phyloP scores from a whole-genome alignment of 208 protist genomes.

The Crithidia fasciculata region DNA sequence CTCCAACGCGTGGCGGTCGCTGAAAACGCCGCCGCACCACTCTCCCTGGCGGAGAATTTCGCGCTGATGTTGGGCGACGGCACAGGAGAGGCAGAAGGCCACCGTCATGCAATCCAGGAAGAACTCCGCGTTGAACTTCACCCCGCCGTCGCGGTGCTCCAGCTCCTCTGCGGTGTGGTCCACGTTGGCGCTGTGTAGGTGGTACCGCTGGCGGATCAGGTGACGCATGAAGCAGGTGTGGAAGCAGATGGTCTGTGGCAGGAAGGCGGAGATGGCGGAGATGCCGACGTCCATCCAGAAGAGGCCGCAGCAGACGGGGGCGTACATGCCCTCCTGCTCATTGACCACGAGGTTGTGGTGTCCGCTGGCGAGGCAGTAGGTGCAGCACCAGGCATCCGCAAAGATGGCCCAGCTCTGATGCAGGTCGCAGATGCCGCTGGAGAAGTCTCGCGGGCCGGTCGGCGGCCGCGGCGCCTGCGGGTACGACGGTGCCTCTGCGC shows the following conservation, averaged over 20 bases:
- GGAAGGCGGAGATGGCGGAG: neutral
- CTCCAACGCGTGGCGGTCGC: slow-evolving; percentile 16
- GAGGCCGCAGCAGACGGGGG: slow-evolving; percentile 22
- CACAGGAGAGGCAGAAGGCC: slow-evolving; percentile 15
- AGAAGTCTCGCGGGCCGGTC: slow-evolving; percentile 8
- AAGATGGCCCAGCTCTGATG: slow-evolving; percentile 11
- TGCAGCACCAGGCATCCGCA: slow-evolving; percentile 27
- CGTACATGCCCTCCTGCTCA: slow-evolving; percentile 22
- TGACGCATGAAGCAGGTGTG: slow-evolving; percentile 31
- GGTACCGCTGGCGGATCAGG: slow-evolving; percentile 25
- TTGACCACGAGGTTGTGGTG: slow-evolving; percentile 28
- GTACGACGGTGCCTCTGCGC: neutral
- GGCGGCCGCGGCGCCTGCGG: neutral
- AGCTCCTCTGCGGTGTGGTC: neutral
- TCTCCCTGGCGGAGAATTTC: slow-evolving; percentile 27
- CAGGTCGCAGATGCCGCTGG: slow-evolving; percentile 27
- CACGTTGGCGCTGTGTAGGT: slow-evolving; percentile 14
- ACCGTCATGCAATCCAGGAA: slow-evolving; percentile 12
- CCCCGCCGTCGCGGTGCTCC: neutral
- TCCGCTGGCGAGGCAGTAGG: slow-evolving; percentile 30
- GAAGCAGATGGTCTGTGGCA: slow-evolving; percentile 2
- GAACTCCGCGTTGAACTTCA: neutral
- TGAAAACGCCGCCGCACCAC: slow-evolving; percentile 32
- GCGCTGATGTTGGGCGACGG: slow-evolving; percentile 33
- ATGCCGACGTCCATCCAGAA: slow-evolving; percentile 30